Evolutionary conservation across 1,139 yeast species (phyloP).

Genomic region (Lodderomyces parapsilosis): DNA sequence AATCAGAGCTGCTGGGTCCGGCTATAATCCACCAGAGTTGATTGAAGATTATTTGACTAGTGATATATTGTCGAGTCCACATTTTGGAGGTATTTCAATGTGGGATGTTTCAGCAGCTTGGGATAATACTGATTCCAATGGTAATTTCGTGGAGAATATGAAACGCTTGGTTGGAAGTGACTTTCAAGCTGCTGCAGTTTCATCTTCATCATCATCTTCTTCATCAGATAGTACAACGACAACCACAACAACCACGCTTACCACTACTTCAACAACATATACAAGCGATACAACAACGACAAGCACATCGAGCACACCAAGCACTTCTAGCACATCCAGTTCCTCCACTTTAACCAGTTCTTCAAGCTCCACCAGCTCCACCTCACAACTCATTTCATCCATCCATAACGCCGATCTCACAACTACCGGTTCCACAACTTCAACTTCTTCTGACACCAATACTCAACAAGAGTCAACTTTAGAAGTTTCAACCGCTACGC

Average conservation of each 20-base stretch:
- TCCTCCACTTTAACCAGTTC: constrained; percentile 9
- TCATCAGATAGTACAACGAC: constrained; percentile 9
- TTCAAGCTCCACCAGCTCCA: constrained; percentile 3
- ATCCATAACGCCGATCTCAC: background rate
- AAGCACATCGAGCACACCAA: constrained; percentile 7
- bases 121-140: constrained; percentile 49
- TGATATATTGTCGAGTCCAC: constrained; percentile 37
- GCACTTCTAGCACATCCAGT: constrained; percentile 9
- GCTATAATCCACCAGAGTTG: constrained; percentile 22
- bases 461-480: constrained; percentile 2
- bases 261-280: constrained; percentile 9
- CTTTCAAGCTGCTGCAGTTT: constrained; percentile 6
- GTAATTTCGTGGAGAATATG: constrained; percentile 40
- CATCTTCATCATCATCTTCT: no score
- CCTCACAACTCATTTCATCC: background rate
- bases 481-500: constrained; percentile 4
- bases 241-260: constrained; percentile 10
- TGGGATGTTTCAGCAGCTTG: constrained; percentile 92
- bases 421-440: background rate
- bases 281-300: constrained; percentile 7
- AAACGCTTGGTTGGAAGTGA: constrained; percentile 24
- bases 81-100: constrained; percentile 81
- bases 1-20: constrained; percentile 58
- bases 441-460: constrained; percentile 1
- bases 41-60: constrained; percentile 25